Base-by-base conservation (phyloP, 768 basidiomycete genomes). In the Leccinum aurantiacum region DNA sequence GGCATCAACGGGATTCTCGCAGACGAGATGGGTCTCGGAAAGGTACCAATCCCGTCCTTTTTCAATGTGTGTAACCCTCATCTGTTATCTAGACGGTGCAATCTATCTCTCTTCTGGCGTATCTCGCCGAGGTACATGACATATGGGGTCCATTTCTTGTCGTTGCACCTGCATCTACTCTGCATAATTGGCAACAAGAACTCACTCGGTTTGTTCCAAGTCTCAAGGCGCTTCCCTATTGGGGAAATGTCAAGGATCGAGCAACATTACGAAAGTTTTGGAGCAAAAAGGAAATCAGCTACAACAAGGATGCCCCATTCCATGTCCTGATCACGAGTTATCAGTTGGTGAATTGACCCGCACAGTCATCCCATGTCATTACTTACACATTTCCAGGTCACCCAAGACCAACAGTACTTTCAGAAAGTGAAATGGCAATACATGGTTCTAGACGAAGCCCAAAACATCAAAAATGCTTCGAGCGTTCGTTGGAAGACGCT, bases 101-200 rank as follows among this genome's bases (percentile, higher is more conserved):
- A 81, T 98, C 95, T 0, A 98, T 99, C 51, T 96, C 97, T 14
- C 76, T 99, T 6, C 81, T 99, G 50, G 92, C 95, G 7, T 96
- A 98, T 74, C 86, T 99, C 15, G 95, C 96, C 1, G 97, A 99
- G 77, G 87, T 87, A 0, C 97, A 98, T 71, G 92, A 98, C 69
- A 97, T 98, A 60, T 99, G 97, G 97, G 97, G 97, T 0, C 97
- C 97, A 13, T 99, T 99, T 81, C 82, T 99, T 22, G 95, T 99
- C 53, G 95, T 99, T 44, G 94, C 97, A 2, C 97, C 97, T 6
- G 91, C 94, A 3, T 97, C 96, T 6, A 99, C 97, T 0, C 80
- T 99, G 60, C 96, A 98, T 75, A 98, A 98, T 69, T 99, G 97
- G 97, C 96, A 98, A 71, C 97, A 98, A 71, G 97, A 99, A 73